Percentiles rank a stretch among this genome's conserved stretches.
Evolutionary conservation across 2,329 filamentous ascomycete genomes (phyloP).

Genomic region (Pyrenophora graminea): DNA sequence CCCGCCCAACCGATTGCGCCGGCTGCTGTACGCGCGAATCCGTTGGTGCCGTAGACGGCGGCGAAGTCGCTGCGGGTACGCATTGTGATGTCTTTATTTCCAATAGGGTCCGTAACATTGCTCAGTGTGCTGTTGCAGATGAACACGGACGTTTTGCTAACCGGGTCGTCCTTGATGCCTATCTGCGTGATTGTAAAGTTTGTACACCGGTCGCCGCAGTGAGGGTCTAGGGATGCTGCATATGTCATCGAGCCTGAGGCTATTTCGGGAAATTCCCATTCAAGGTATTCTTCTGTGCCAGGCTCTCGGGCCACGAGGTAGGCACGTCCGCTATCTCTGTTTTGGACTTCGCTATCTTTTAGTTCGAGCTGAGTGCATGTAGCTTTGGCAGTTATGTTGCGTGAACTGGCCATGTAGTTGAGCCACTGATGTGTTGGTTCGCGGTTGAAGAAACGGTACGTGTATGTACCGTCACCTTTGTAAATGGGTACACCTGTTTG

Average conservation of each 20-base stretch:
- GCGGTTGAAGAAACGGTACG: conserved; percentile 41
- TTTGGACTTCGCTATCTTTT: conserved; percentile 5
- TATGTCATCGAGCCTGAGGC: conserved; percentile 31
- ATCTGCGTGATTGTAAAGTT: conserved; percentile 40
- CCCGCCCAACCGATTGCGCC: conserved; percentile 43
- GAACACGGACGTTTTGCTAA: conserved; percentile 26
- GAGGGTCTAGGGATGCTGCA: conserved; percentile 22
- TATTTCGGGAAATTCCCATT: conserved; percentile 19
- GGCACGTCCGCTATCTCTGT: background rate
- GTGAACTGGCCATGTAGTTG: conserved; percentile 33
- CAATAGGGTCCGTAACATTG: conserved; percentile 8
- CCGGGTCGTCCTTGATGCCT: conserved; percentile 5
- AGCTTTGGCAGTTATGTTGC: conserved; percentile 27
- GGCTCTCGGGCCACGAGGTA: conserved; percentile 23
- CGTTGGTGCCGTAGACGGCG: conserved; percentile 32
- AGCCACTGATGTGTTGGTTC: conserved; percentile 35
- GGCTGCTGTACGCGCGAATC: conserved; percentile 36
- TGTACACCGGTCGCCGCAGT: conserved; percentile 40
- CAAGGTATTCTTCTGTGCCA: conserved; percentile 15
- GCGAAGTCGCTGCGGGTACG: conserved; percentile 16
- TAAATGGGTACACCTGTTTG: conserved; percentile 36
- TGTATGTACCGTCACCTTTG: conserved; percentile 23
- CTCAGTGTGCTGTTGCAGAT: conserved; percentile 35
- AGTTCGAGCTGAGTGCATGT: conserved; percentile 29
- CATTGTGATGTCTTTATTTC: conserved; percentile 27